Percentiles rank a stretch among this genome's conserved stretches.
These are phyloP conservation scores for Leccinum arenicola DNA, from an alignment of 768 basidiomycete species.

Conservation along the genomic window DNA sequence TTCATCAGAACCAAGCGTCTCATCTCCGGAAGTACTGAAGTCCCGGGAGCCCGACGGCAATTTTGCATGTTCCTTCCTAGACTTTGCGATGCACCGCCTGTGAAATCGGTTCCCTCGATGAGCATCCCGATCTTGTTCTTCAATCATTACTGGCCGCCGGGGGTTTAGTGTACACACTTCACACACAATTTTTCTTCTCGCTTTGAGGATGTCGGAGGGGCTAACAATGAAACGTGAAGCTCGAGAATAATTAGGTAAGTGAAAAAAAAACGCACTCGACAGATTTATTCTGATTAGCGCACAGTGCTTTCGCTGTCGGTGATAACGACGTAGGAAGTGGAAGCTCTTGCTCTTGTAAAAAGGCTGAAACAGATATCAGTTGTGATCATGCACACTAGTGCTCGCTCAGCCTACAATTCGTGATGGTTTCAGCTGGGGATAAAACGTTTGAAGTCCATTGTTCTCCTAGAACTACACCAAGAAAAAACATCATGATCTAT, in stretches of 20 bases:
- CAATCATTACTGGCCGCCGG: constrained; percentile 61
- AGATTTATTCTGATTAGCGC: constrained; percentile 42
- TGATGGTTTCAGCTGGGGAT: constrained; percentile 47
- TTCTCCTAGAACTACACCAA: constrained; percentile 45
- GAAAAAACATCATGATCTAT: neutral
- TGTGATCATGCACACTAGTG: neutral
- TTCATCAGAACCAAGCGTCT: constrained; percentile 1
- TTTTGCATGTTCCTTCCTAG: constrained; percentile 12
- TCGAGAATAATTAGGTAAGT: neutral
- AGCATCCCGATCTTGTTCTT: constrained; percentile 50
- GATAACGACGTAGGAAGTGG: constrained; percentile 61
- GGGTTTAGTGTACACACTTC: constrained; percentile 57
- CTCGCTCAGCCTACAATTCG: constrained; percentile 39
- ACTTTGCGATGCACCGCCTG: constrained; percentile 41
- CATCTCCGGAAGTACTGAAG: constrained; percentile 1
- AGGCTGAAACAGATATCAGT: constrained; percentile 36
- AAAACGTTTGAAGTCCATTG: constrained; percentile 59
- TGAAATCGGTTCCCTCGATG: constrained; percentile 61
- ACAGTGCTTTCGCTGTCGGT: constrained; percentile 48
- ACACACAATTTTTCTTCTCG: constrained; percentile 59
- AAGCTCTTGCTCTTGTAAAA: constrained; percentile 46
- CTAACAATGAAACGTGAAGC: constrained; percentile 36
- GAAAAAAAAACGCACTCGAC: constrained; percentile 39
- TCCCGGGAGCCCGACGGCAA: neutral
- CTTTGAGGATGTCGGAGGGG: constrained; percentile 52